Base-by-base conservation (phyloP, 768 basidiomycete species). In the Suillus sp. region DNA sequence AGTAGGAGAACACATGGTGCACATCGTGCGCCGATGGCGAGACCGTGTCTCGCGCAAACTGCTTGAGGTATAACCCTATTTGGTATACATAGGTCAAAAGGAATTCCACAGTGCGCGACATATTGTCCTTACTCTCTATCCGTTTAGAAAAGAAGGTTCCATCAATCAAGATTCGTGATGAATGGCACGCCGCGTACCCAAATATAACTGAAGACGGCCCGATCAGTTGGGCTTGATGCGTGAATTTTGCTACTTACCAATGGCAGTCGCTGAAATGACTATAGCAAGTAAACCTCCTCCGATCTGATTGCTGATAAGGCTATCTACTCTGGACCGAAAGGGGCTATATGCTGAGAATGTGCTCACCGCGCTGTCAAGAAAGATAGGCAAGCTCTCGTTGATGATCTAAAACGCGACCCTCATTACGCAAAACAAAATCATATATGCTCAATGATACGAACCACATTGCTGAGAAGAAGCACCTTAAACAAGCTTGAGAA, bases 381-480 rank as follows among this genome's bases (percentile, higher is more conserved):
- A 93, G 45, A 93, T 91, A 43, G 91, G 91, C 63, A 94, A 83
- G 75, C 89, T 89, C 71, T 92, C 91, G 65, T 93, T 93, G 62
- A 92, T 80, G 62, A 93, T 85, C 91, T 92, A 45, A 20, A 27
- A 53, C 5, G 10, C 32, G 11, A 53, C 18, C 30, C 5, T 53
- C 51, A 34, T 53, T n/a, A n/a, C 11, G 51, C 32, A 34, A 32
- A 34, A 34, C 32, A 10, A 53, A n/a, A 32, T 20, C 20, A n/a
- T n/a, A n/a, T 34, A 34, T 53, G 3, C 2, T n/a, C 51, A 8
- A 34, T 32, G 51, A 53, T 25, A 75, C 90, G 63, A 69, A 91
- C 90, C 63, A 97, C 95, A 73, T 97, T 97, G 61, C 91, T 86
- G 1, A 98, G 80, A 2, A 99, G 83, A 2, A 99, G 82, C 10